phyloP scores from a whole-genome alignment of 805 yeast species.

The Tetrapisispora iriomotensis region DNA sequence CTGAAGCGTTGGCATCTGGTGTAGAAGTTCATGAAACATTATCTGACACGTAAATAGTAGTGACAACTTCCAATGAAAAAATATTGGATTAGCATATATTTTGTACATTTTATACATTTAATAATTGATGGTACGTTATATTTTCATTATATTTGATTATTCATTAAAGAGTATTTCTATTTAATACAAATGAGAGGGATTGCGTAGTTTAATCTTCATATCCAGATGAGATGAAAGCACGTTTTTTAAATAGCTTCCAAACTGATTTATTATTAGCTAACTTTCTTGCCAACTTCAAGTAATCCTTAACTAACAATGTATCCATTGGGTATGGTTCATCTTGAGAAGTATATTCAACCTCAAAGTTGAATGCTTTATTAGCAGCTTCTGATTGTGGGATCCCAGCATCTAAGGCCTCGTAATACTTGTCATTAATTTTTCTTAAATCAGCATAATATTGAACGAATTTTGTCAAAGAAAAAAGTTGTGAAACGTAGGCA shows the following conservation, averaged over 20 bases:
- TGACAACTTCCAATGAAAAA: not conserved
- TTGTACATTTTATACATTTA: no score
- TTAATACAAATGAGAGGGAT: no score
- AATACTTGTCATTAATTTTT: constrained; percentile 34
- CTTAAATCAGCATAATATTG: constrained; percentile 66
- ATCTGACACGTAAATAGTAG: no score
- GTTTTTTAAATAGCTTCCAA: constrained; percentile 49
- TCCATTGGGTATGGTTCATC: constrained; percentile 47
- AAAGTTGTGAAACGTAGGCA: constrained; percentile 59
- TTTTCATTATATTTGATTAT: no score
- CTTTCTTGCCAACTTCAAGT: constrained; percentile 47
- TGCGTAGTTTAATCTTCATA: constrained; percentile 37
- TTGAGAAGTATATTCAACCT: constrained; percentile 62
- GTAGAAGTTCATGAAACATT: no score
- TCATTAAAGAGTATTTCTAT: not conserved
- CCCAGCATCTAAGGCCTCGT: constrained; percentile 43
- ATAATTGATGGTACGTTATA: no score
- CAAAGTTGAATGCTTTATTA: constrained; percentile 38
- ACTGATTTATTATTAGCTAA: constrained; percentile 41
- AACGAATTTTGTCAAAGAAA: constrained; percentile 61
- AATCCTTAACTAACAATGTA: constrained; percentile 49
- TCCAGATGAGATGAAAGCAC: constrained; percentile 56
- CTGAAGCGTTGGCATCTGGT: no score
- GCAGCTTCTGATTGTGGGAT: constrained; percentile 46
- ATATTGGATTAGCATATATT: not conserved